These are phyloP conservation scores for Cladosporium sp. DNA, from an alignment of 2,329 filamentous ascomycete genomes.

Conservation along the genomic window DNA sequence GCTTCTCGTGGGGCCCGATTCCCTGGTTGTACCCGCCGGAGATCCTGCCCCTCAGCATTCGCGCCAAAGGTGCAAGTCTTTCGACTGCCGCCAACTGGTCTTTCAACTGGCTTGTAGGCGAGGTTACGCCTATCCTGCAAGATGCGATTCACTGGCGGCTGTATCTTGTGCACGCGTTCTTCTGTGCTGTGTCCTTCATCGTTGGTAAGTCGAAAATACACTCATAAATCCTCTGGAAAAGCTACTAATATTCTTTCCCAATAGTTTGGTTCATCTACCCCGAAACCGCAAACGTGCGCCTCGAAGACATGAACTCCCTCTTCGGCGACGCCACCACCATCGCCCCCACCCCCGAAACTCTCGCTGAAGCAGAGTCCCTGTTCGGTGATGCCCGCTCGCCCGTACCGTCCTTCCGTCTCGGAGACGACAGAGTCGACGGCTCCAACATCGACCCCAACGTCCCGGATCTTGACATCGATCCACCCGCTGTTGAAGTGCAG, in stretches of 20 bases:
- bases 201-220: conserved; percentile 65
- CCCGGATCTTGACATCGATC: conserved; percentile 76
- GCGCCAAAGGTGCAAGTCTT: conserved; percentile 92
- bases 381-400: conserved; percentile 71
- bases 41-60: conserved; percentile 92
- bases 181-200: conserved; percentile 91
- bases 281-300: conserved; percentile 87
- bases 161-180: conserved; percentile 94
- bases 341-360: conserved; percentile 71
- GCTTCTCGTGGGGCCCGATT: conserved; percentile 95
- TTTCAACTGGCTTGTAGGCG: conserved; percentile 95
- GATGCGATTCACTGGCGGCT: conserved; percentile 89
- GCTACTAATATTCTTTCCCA: not conserved
- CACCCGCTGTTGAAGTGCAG: conserved; percentile 57
- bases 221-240: not conserved
- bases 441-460: conserved; percentile 53
- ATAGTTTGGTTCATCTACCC: conserved; percentile 92
- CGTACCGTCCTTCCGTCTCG: conserved; percentile 68
- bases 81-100: conserved; percentile 98
- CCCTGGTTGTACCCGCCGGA: conserved; percentile 99
- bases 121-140: conserved; percentile 90
- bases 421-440: conserved; percentile 35
- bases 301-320: conserved; percentile 93
- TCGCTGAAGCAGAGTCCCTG: conserved; percentile 76
- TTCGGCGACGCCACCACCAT: conserved; percentile 90